Percentiles rank a stretch among this genome's conserved stretches.
Evolutionary conservation across 179 eudicot species (phyloP).

Genomic region (Actinidia polygama): DNA sequence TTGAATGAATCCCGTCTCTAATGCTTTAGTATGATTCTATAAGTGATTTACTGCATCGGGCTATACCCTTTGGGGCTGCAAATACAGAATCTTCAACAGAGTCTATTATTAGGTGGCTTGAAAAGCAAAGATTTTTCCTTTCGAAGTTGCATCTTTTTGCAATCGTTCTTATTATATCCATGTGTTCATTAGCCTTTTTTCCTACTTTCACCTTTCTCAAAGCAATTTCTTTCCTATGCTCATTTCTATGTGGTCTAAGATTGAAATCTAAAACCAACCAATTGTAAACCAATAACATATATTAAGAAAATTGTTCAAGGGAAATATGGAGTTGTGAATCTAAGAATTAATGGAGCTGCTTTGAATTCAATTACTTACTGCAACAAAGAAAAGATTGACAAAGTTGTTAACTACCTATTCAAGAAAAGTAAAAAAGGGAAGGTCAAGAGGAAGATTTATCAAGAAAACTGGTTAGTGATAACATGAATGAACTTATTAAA

Average conservation of each 20-base stretch:
- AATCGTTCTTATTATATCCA: not conserved
- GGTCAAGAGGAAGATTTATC: not conserved
- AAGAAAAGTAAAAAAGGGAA: not conserved
- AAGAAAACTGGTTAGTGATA: not conserved
- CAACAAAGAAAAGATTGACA: not conserved
- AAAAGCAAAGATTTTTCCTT: too few species aligned
- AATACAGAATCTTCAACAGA: too few species aligned
- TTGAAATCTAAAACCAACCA: too few species aligned
- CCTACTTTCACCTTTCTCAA: not conserved
- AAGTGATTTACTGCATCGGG: too few species aligned
- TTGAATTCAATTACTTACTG: not conserved
- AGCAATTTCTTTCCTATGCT: too few species aligned
- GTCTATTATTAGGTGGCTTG: too few species aligned
- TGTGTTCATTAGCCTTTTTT: not conserved
- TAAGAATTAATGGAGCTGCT: not conserved
- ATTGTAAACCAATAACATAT: too few species aligned
- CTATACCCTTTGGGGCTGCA: too few species aligned
- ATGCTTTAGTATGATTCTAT: conserved; percentile 19
- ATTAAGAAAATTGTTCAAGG: not conserved
- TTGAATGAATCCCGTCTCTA: not conserved
- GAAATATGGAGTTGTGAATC: too few species aligned
- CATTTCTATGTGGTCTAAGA: too few species aligned
- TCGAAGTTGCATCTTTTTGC: conserved; percentile 4
- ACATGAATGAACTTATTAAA: not conserved
- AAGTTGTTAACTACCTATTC: not conserved